Base-by-base conservation (phyloP, 2,329 filamentous ascomycete genomes). In the Fusarium phyllophilum region DNA sequence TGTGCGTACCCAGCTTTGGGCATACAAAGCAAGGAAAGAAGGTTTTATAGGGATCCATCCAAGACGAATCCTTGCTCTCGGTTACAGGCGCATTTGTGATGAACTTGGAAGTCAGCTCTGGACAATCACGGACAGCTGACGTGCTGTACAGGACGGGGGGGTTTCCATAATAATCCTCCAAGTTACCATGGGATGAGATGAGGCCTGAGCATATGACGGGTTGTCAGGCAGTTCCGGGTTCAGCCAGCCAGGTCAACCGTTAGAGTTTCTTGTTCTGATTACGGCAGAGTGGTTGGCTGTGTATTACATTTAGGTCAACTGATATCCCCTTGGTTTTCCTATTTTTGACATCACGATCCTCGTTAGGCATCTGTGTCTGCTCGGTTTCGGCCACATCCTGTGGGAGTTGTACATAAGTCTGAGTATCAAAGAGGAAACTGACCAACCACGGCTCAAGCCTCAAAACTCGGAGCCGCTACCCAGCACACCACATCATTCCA, bases 191-290 rank as follows among this genome's bases (percentile, higher is more conserved):
- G 38, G 39, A 31, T 34, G 45, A 46, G 48, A 46, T 56, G 55
- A 70, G 48, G 55, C 49, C 59, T 49, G 41, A 42, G 36, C 66
- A 73, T 56, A 67, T 72, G 71, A 68, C 62, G 29, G 41, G 33
- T 59, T 59, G 62, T 68, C 60, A 62, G 48, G 62, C 63, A 72
- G 45, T 56, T 62, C 42, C 42, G 46, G 51, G 52, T 70, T 73
- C 70, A 73, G 70, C 66, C 64, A 72, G 70, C 69, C 70, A 38
- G 55, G 70, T 66, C 70, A 51, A 34, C 60, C 51, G 45, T 68
- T 33, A 36, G 67, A 46, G 54, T 64, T 74, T 72, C 45, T 61
- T 57, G 41, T 58, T 46, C 39, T 68, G 45, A 33, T 33, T 61
- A 57, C 65, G 65, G 61, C 20, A 55, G 24, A 61, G 26, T 64